Percentiles rank a stretch among this genome's conserved stretches.
These are phyloP conservation scores for Lactarius hatsudake DNA, from an alignment of 768 basidiomycete genomes.

Conservation along the genomic window DNA sequence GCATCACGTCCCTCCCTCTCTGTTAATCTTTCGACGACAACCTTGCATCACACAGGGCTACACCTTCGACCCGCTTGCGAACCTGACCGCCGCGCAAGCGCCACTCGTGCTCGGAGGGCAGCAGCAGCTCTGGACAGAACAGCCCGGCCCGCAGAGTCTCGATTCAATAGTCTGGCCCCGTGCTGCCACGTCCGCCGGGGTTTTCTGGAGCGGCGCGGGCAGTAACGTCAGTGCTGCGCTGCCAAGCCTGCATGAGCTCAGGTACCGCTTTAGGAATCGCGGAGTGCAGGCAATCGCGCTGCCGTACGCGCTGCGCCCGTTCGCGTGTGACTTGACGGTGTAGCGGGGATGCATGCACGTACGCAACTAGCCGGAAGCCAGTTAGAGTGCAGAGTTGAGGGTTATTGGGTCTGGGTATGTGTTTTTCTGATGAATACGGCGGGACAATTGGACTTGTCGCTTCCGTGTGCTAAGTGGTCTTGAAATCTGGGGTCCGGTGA, in stretches of 20 bases:
- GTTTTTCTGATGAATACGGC: no score
- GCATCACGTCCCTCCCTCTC: slow-evolving; percentile 7
- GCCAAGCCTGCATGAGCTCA: slow-evolving; percentile 53
- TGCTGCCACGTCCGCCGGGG: slow-evolving; percentile 68
- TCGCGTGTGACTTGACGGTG: no score
- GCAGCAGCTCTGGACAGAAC: slow-evolving; percentile 72
- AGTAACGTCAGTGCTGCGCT: slow-evolving; percentile 43
- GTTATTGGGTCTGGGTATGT: no score
- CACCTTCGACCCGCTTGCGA: slow-evolving; percentile 69
- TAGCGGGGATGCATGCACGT: no score
- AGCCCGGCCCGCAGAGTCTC: slow-evolving; percentile 63
- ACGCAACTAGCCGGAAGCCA: no score
- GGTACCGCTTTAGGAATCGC: no score
- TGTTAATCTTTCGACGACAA: background rate
- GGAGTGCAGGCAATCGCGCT: no score
- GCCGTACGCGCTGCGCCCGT: no score
- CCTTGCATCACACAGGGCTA: slow-evolving; percentile 40
- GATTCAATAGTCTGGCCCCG: slow-evolving; percentile 73
- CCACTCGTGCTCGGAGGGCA: slow-evolving; percentile 64
- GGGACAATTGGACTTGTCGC: no score
- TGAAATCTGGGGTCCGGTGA: no score
- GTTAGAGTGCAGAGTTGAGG: no score
- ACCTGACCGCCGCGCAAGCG: slow-evolving; percentile 45
- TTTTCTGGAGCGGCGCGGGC: slow-evolving; percentile 63
- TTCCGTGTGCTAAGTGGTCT: no score